Percentiles rank a stretch among this genome's conserved stretches.
Evolutionary conservation across 352 stramenopile genomes (phyloP).

Genomic region (Peronospora farinosa): DNA sequence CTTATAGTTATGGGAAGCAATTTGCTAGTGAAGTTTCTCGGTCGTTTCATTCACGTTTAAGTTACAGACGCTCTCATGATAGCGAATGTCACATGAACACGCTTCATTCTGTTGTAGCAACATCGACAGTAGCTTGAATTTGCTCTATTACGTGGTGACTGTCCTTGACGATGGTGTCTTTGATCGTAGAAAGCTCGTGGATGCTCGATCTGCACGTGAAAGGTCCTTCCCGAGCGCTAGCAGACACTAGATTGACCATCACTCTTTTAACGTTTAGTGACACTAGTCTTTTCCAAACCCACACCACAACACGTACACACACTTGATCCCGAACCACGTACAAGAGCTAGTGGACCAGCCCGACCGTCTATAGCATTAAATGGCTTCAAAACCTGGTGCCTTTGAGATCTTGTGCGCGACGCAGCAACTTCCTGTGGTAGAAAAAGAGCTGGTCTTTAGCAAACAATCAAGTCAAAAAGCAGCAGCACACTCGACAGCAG

Average conservation of each 20-base stretch:
- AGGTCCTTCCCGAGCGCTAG: constrained; percentile 55
- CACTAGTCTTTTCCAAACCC: neutral
- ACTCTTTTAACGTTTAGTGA: constrained; percentile 7
- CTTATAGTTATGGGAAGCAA: neutral
- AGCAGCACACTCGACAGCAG: constrained; percentile 21
- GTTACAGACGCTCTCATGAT: constrained; percentile 1
- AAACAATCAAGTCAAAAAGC: constrained; percentile 13
- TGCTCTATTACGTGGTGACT: constrained; percentile 4
- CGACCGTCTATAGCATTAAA: neutral
- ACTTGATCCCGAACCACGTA: constrained; percentile 4
- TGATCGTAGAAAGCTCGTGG: constrained; percentile 38
- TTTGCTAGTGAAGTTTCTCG: neutral
- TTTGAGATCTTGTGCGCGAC: constrained; percentile 47
- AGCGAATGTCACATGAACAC: constrained; percentile 10
- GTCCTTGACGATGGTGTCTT: constrained; percentile 11
- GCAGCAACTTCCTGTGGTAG: constrained; percentile 35
- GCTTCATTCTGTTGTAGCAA: constrained; percentile 3
- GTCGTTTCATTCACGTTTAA: constrained; percentile 8
- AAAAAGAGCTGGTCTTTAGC: constrained; percentile 27
- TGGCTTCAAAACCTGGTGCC: constrained; percentile 7
- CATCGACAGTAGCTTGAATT: constrained; percentile 2
- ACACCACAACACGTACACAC: neutral
- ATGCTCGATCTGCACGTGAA: constrained; percentile 78
- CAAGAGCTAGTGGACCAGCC: constrained; percentile 4
- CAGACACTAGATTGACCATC: constrained; percentile 15